Evolutionary conservation across 164 flowering plant genomes (phyloP).

Genomic region (Saururus chinensis): DNA sequence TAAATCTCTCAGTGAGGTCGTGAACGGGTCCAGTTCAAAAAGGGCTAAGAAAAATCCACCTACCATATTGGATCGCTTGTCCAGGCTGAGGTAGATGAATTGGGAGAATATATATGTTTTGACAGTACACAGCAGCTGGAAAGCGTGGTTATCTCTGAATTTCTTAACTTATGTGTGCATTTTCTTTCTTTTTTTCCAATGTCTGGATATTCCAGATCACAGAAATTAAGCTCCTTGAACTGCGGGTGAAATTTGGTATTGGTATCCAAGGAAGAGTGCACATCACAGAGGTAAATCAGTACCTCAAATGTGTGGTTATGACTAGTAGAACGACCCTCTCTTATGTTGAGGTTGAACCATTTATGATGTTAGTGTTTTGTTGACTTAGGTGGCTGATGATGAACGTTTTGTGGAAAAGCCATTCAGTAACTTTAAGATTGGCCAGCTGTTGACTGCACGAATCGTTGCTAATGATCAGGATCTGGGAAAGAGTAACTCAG

Average conservation of each 20-base stretch:
- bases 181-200: slow-evolving; percentile 2
- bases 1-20: slow-evolving; percentile 38
- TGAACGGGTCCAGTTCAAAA: slow-evolving; percentile 58
- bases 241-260: slow-evolving; percentile 72
- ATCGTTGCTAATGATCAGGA: slow-evolving; percentile 39
- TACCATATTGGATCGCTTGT: slow-evolving; percentile 67
- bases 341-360: background rate
- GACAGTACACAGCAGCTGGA: too few relatives aligned
- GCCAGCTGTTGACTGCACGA: slow-evolving; percentile 63
- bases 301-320: background rate
- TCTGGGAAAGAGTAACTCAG: slow-evolving; percentile 23
- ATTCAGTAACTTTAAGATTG: slow-evolving; percentile 51
- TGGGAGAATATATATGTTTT: background rate
- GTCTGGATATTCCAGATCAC: slow-evolving; percentile 66
- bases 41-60: slow-evolving; percentile 58
- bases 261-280: slow-evolving; percentile 73
- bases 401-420: slow-evolving; percentile 38
- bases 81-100: slow-evolving; percentile 69
- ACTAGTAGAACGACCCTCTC: background rate
- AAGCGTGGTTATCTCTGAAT: background rate
- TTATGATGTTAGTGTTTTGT: slow-evolving; percentile 4
- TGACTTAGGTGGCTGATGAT: slow-evolving; percentile 43
- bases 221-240: slow-evolving; percentile 64
- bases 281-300: slow-evolving; percentile 68
- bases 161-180: background rate